These are phyloP conservation scores for Phytomonas serpens DNA, from an alignment of 208 protist genomes.

Conservation along the genomic window DNA sequence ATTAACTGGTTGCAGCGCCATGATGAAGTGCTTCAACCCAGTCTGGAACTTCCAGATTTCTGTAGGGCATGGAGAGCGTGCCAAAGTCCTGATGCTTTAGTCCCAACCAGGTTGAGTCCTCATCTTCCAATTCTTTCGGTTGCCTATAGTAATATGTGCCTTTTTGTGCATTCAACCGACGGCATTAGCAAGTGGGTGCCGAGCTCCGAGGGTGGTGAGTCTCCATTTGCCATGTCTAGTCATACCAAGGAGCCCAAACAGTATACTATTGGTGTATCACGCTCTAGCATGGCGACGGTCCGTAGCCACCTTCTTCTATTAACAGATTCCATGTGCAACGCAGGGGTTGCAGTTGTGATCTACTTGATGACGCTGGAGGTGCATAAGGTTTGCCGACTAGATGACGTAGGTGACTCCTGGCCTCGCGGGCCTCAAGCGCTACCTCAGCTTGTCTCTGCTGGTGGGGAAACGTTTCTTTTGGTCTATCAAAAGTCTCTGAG, in stretches of 20 bases:
- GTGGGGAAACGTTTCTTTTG: constrained; percentile 38
- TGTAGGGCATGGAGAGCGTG: constrained; percentile 34
- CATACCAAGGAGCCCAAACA: constrained; percentile 42
- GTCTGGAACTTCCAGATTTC: constrained; percentile 38
- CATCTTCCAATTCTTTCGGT: constrained; percentile 39
- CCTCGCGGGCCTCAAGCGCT: constrained; percentile 15
- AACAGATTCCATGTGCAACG: constrained; percentile 60
- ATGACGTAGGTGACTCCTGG: constrained; percentile 36
- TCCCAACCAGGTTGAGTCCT: constrained; percentile 29
- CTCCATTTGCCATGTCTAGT: constrained; percentile 29
- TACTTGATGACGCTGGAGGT: constrained; percentile 51
- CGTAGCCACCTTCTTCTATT: constrained; percentile 46
- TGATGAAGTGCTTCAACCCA: constrained; percentile 33
- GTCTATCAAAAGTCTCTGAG: constrained; percentile 17
- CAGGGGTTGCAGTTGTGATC: constrained; percentile 43
- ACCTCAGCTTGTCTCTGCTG: constrained; percentile 35
- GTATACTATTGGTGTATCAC: constrained; percentile 31
- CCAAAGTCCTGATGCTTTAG: constrained; percentile 44
- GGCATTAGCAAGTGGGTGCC: constrained; percentile 45
- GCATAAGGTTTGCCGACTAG: constrained; percentile 32
- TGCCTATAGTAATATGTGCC: constrained; percentile 33
- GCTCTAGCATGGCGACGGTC: constrained; percentile 61
- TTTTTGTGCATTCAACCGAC: constrained; percentile 66
- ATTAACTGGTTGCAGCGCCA: constrained; percentile 47
- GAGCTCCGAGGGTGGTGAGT: constrained; percentile 12